These are phyloP conservation scores for Manihot esculenta DNA, from an alignment of 441 rosid genomes.

Conservation along the genomic window DNA sequence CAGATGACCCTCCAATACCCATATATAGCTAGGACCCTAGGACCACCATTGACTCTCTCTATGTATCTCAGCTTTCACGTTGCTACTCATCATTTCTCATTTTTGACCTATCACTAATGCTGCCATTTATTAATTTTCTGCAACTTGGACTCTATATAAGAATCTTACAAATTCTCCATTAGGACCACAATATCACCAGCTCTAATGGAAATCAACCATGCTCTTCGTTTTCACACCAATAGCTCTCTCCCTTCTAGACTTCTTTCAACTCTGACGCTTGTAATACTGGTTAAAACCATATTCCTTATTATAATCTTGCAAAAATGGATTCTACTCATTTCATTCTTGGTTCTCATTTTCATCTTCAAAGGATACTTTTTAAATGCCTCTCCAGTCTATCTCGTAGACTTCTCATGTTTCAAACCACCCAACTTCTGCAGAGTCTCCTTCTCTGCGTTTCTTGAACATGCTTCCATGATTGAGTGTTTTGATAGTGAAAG, in stretches of 20 bases:
- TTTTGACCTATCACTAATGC: neutral
- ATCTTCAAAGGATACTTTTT: slow-evolving; percentile 12
- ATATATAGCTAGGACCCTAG: neutral
- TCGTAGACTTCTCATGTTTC: slow-evolving; percentile 55
- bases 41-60: no score
- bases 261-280: slow-evolving; percentile 19
- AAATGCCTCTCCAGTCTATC: slow-evolving; percentile 32
- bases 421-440: slow-evolving; percentile 44
- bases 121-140: neutral
- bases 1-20: neutral
- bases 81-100: neutral
- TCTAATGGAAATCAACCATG: slow-evolving; percentile 14
- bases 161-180: slow-evolving; percentile 1
- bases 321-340: slow-evolving; percentile 26
- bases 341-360: slow-evolving; percentile 8
- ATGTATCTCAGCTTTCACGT: neutral
- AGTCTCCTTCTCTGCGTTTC: slow-evolving; percentile 36
- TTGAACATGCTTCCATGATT: slow-evolving; percentile 39
- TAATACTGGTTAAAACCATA: slow-evolving; percentile 16
- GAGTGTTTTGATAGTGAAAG: slow-evolving; percentile 38
- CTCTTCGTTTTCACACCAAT: neutral
- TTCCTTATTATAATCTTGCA: slow-evolving; percentile 12
- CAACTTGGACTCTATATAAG: neutral
- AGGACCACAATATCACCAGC: neutral
- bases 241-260: neutral